Evolutionary conservation across 257 asterid genomes (phyloP), one percentile per base, ranked within the genome.

Genomic region (Phtheirospermum japonicum): DNA sequence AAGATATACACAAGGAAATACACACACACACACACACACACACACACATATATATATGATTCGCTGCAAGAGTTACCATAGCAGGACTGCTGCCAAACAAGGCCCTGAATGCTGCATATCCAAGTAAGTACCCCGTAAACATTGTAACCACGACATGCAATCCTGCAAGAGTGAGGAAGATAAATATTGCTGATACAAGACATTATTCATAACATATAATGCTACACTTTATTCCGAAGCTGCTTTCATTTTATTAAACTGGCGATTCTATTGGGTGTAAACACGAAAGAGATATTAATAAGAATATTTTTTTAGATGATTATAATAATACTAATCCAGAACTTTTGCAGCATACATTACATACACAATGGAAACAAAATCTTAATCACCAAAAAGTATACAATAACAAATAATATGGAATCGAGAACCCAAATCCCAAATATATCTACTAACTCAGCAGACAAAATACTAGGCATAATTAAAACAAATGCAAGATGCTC

Each of bases 61-160:
- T n/a, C n/a, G n/a, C 32, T 6, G 61, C 16, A 59, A 26, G 69
- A 48, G 54, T 61, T 86, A 92, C 99, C 99, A 86, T 82, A 4
- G 84, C 94, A 55, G 89, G 82, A 70, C 74, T 89, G 45, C 71
- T 80, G 83, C 82, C 55, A 66, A 86, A 92, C 75, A 92, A 75
- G 60, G 99, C 97, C 77, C 91, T 85, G 85, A 92, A 92, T 50
- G 96, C 86, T 61, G 84, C 86, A 76, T 77, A 92, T 68, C 99
- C 99, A 62, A 87, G 66, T 70, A 92, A 75, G 79, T 83, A 92
- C 56, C 97, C 95, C 9, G 99, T 85, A 50, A 92, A 87, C 97
- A 92, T 92, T 46, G 80, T 77, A 34, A 92, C 74, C 66, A 69
- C 85, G 4, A 92, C 94, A 64, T 92, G 99, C 50, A 92, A 54